Evolutionary conservation across 441 rosid species (phyloP), one percentile per base, ranked within the genome.

Genomic region (Rhodomyrtus psidioides): DNA sequence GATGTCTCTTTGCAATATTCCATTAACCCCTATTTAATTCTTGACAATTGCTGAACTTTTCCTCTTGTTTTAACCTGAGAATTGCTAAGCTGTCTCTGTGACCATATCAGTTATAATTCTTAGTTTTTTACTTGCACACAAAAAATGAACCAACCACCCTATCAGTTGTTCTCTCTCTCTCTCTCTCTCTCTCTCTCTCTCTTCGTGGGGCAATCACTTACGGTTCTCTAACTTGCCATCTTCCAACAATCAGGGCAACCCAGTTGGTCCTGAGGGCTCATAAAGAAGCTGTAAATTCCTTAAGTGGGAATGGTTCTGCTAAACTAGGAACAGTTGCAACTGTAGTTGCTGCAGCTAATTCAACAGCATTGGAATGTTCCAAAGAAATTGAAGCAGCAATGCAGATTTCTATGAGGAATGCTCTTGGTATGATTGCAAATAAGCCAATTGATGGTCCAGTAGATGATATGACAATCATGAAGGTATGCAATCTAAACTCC

Each of bases 321-420:
- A 96, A 94, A 88, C 89, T 97, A 84, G 99, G 99, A 84, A 96
- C 97, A 0, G 96, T 97, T 84, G 99, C 99, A 59, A 89, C 99
- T 28, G 99, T 96, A 83, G 99, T 97, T 88, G 97, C 98, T 46
- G 98, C 99, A 86, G 99, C 99, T 60, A 97, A 97, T 94, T 96
- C 99, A 87, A 97, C 97, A 53, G 98, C 99, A 53, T 82, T 85
- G 90, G 98, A 96, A 92, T 91, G 96, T 88, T 93, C 99, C 56
- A 97, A 93, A 91, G 99, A 97, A 90, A 96, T 97, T 87, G 98
- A 97, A 93, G 96, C 95, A 28, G 97, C 99, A 86, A 97, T 97
- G 99, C 98, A 96, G 91, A 92, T 97, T 76, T 94, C 98, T 82
- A 91, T 96, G 94, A 96, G 98, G 93, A 95, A 93, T 91, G 95